These are phyloP conservation scores for Candida glucosophila DNA, from an alignment of 1,139 yeast species.

Conservation along the genomic window DNA sequence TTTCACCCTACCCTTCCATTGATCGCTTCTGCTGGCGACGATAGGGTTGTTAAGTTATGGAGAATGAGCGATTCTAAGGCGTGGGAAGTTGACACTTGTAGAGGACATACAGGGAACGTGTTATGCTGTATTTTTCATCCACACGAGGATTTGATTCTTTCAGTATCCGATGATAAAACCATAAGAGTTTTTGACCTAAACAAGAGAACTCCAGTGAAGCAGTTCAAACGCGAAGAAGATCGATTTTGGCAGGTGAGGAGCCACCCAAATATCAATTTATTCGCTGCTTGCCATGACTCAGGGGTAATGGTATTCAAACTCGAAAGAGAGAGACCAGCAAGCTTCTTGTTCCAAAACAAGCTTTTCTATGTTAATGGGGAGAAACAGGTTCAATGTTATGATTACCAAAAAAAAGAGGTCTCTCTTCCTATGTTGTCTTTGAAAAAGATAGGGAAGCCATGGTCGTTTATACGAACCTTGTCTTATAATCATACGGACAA, in stretches of 20 bases:
- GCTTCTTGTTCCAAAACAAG: constrained; percentile 60
- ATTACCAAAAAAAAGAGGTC: constrained; percentile 51
- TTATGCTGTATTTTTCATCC: constrained; percentile 91
- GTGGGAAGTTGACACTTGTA: constrained; percentile 98
- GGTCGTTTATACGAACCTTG: constrained; percentile 78
- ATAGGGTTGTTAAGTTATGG: constrained; percentile 92
- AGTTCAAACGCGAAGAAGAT: constrained; percentile 89
- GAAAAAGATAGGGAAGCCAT: constrained; percentile 75
- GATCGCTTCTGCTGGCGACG: constrained; percentile 95
- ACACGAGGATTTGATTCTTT: constrained; percentile 80
- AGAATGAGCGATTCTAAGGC: constrained; percentile 97
- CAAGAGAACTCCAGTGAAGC: constrained; percentile 88
- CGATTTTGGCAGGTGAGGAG: constrained; percentile 90
- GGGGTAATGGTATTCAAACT: constrained; percentile 98
- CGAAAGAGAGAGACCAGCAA: constrained; percentile 96
- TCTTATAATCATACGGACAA: constrained; percentile 92
- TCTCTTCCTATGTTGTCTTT: constrained; percentile 75
- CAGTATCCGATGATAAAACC: constrained; percentile 96
- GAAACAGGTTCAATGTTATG: constrained; percentile 77
- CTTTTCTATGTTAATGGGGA: constrained; percentile 74
- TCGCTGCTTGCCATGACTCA: constrained; percentile 94
- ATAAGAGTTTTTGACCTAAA: constrained; percentile 95
- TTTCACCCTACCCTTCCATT: constrained; percentile 96
- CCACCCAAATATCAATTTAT: constrained; percentile 84
- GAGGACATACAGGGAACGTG: constrained; percentile 95